These are phyloP conservation scores for Lecanicillium sp. DNA, from an alignment of 2,329 filamentous ascomycete genomes.

Conservation along the genomic window DNA sequence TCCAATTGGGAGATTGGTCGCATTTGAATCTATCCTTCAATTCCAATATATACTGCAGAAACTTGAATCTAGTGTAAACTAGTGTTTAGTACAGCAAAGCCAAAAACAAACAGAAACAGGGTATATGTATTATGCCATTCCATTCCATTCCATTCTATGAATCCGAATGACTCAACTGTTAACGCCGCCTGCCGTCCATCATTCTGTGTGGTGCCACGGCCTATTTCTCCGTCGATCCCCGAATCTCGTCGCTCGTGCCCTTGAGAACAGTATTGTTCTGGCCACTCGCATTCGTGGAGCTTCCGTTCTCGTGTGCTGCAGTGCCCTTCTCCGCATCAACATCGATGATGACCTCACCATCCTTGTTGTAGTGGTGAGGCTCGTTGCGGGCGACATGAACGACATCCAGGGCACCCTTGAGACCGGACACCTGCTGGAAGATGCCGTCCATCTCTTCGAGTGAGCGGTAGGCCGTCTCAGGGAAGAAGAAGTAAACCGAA, in stretches of 20 bases:
- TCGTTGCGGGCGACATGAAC: conserved; percentile 34
- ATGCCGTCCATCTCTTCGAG: conserved; percentile 62
- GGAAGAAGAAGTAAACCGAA: conserved; percentile 53
- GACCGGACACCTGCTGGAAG: conserved; percentile 48
- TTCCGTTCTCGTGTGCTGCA: conserved; percentile 20
- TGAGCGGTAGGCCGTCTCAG: conserved; percentile 55
- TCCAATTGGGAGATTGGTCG: too few species aligned
- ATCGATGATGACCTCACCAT: conserved; percentile 48
- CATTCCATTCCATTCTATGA: too few species aligned
- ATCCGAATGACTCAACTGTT: too few species aligned
- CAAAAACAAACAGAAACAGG: conserved; percentile 3
- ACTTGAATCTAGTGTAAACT: too few species aligned
- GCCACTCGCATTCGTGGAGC: conserved; percentile 17
- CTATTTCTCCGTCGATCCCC: conserved; percentile 20
- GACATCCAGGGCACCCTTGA: conserved; percentile 25
- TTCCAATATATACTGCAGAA: too few species aligned
- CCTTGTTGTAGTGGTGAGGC: conserved; percentile 49
- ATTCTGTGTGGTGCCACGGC: background rate
- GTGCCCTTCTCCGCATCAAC: conserved; percentile 26
- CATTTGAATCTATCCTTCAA: too few species aligned
- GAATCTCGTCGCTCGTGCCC: conserved; percentile 24
- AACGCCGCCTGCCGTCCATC: too few species aligned
- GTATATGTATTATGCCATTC: conserved; percentile 8
- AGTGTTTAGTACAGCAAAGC: too few species aligned
- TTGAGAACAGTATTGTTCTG: conserved; percentile 21